phyloP scores from a whole-genome alignment of 352 stramenopile species.

The Globisporangium spiculum region DNA sequence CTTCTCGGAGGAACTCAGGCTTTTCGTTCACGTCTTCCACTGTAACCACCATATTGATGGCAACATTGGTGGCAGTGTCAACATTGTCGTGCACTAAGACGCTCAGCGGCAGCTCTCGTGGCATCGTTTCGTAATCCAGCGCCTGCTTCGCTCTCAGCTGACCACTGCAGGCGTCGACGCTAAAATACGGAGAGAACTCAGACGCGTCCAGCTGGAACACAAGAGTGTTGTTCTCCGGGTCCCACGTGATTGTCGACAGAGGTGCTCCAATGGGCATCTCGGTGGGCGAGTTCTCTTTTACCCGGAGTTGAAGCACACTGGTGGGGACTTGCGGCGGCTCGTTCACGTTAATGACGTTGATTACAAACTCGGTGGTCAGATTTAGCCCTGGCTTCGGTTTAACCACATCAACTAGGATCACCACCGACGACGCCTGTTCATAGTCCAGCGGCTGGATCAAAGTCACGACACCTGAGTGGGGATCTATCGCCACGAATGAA shows the following conservation, averaged over 20 bases:
- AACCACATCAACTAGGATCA: slow-evolving; percentile 2
- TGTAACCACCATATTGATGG: background rate
- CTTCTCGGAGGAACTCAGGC: slow-evolving; percentile 4
- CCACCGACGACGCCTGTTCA: background rate
- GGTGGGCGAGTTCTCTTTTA: background rate
- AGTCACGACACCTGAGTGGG: slow-evolving; percentile 1
- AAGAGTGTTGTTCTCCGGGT: slow-evolving; percentile 53
- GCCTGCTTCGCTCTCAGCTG: slow-evolving; percentile 34
- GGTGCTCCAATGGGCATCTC: slow-evolving; percentile 25
- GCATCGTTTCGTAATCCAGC: slow-evolving; percentile 39
- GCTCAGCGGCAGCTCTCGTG: background rate
- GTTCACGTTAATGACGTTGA: slow-evolving; percentile 24
- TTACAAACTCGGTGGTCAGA: slow-evolving; percentile 1
- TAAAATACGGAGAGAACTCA: slow-evolving; percentile 41
- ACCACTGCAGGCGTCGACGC: slow-evolving; percentile 42
- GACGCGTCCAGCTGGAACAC: slow-evolving; percentile 41
- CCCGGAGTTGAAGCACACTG: slow-evolving; percentile 3
- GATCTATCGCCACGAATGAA: background rate
- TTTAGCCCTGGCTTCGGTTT: background rate
- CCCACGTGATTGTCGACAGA: slow-evolving; percentile 36
- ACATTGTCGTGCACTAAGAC: slow-evolving; percentile 13
- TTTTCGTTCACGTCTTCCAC: slow-evolving; percentile 12
- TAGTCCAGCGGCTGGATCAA: slow-evolving; percentile 9
- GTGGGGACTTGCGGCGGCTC: slow-evolving; percentile 20
- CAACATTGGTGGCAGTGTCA: background rate